Base-by-base conservation (phyloP, 2,329 filamentous ascomycete genomes). In the Cladosporium sp. region DNA sequence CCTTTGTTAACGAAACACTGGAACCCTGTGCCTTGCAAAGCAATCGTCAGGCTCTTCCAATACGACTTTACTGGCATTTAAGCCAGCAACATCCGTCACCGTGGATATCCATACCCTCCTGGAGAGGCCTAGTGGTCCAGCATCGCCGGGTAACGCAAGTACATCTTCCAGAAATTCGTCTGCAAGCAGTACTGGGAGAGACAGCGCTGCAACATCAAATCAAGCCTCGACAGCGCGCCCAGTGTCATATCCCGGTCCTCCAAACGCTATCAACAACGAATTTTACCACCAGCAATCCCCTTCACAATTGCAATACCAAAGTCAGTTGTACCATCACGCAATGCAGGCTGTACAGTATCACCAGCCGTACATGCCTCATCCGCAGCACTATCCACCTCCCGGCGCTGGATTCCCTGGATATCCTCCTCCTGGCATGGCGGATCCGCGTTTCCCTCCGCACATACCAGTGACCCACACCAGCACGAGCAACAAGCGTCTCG, bases 31-130 rank as follows among this genome's bases (percentile, higher is more conserved):
- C 25, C 15, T 50, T n/a, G 14, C 28, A 49, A 25, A 49, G 3
- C 5, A 34, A 30, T 34, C n/a, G 45, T 30, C 25, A 28, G 45
- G 25, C 25, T 19, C 4, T 7, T 49, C 45, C 3, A 50, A 36
- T n/a, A 50, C 45, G 30, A 14, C 9, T 22, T 73, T 74, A 74
- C 76, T 78, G 73, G 76, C 70, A 60, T 64, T 54, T 62, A 68
- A 62, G 73, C 76, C 73, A 72, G 75, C 75, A 65, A 66, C 59
- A 66, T 82, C 82, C 83, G 84, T 80, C 85, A 92, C 82, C 84
- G 88, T 96, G 92, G 92, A 96, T 92, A 95, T 96, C 88, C 86
- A 89, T 77, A 87, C 88, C 67, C 84, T 96, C 66, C 84, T 96
- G 76, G 90, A 92, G 82, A 83, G 82, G 73, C 79, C 85, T 73